phyloP scores from a whole-genome alignment of 2,329 filamentous ascomycete genomes.

The Domatiomyces globalis region DNA sequence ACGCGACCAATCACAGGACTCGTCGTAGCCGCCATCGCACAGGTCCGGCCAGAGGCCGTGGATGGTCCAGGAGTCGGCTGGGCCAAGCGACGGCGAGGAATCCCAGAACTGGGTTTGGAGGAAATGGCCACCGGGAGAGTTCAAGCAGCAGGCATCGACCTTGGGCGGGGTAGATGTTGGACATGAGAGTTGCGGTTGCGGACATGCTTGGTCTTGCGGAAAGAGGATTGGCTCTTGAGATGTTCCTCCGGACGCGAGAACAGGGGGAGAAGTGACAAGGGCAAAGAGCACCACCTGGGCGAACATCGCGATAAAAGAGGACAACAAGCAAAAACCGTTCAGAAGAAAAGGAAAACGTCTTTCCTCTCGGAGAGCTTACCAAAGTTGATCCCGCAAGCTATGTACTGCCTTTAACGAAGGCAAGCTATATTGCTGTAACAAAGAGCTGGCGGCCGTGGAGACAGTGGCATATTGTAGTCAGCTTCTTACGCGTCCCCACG shows the following conservation, averaged over 20 bases:
- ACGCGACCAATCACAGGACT: conserved; percentile 48
- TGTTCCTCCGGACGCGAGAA: background rate
- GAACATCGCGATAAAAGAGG: background rate
- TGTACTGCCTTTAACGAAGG: background rate
- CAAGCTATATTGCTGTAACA: too few species aligned
- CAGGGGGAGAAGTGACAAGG: background rate
- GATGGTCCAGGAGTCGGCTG: conserved; percentile 57
- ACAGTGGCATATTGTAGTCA: too few species aligned
- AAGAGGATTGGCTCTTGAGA: background rate
- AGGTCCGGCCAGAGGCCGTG: conserved; percentile 57
- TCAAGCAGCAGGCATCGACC: conserved; percentile 57
- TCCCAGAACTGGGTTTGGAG: conserved; percentile 72
- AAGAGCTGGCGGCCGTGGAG: too few species aligned
- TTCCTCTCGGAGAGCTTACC: too few species aligned
- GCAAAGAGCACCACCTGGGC: background rate
- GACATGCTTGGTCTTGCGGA: background rate
- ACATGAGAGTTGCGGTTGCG: conserved; percentile 10
- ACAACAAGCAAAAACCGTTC: background rate
- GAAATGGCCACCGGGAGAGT: conserved; percentile 55
- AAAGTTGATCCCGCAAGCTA: background rate
- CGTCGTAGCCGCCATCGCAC: conserved; percentile 56
- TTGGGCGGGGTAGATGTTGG: conserved; percentile 6
- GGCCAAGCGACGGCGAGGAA: conserved; percentile 48
- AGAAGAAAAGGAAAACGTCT: too few species aligned
- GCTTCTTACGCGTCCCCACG: too few species aligned